Conservation (phyloP, 805 yeast species). For the Hanseniaspora hatyaiensis region DNA sequence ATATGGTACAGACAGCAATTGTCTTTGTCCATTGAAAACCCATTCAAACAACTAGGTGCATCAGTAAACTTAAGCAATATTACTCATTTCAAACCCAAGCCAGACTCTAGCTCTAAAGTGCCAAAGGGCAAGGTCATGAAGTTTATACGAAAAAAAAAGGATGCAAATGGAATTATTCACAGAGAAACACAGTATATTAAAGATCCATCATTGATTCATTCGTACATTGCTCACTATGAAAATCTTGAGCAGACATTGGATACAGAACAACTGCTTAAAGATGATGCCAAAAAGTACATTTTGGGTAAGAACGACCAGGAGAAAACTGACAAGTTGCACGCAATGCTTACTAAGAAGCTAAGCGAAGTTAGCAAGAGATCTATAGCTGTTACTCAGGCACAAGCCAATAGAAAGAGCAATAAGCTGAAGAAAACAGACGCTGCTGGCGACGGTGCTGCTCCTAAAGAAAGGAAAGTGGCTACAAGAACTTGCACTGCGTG, state of each 20-base stretch:
- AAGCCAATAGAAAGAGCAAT: constrained; percentile 28
- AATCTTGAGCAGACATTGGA: constrained; percentile 58
- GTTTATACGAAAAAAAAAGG: constrained; percentile 70
- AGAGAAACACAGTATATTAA: constrained; percentile 64
- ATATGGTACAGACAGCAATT: constrained; percentile 82
- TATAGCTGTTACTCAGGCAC: constrained; percentile 19
- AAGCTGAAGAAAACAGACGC: constrained; percentile 21
- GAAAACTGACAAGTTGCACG: constrained; percentile 62
- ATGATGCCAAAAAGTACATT: constrained; percentile 29
- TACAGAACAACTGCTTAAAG: constrained; percentile 33
- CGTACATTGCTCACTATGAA: constrained; percentile 65
- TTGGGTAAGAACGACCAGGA: constrained; percentile 75
- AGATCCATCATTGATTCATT: constrained; percentile 78
- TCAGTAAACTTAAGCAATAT: constrained; percentile 30
- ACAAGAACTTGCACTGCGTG: constrained; percentile 79
- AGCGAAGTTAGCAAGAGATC: constrained; percentile 27
- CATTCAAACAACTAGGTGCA: constrained; percentile 28
- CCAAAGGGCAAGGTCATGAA: constrained; percentile 37
- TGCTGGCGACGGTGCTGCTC: constrained; percentile 29
- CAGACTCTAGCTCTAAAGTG: constrained; percentile 23
- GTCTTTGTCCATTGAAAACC: constrained; percentile 38
- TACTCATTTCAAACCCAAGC: constrained; percentile 23
- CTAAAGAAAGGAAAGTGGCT: constrained; percentile 48
- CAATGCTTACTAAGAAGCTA: constrained; percentile 67
- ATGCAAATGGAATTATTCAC: constrained; percentile 75